phyloP scores from a whole-genome alignment of 148 eudicot genomes.

The Silene uniflora region DNA sequence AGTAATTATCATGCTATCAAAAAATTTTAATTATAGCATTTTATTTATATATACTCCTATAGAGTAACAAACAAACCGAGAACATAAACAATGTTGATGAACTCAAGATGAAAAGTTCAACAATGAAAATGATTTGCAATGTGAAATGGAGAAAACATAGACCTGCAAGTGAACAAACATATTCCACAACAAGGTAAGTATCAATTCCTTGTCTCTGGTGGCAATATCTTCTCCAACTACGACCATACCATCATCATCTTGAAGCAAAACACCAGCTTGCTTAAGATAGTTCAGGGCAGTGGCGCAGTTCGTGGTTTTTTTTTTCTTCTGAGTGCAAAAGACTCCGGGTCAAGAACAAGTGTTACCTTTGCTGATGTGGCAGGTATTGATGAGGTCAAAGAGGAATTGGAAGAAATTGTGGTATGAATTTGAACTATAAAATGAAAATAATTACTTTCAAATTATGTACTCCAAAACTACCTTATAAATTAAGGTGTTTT shows the following conservation, averaged over 20 bases:
- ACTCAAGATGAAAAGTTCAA: not conserved
- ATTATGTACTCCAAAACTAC: no score
- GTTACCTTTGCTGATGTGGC: no score
- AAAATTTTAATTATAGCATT: not conserved
- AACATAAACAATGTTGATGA: not conserved
- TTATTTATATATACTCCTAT: not conserved
- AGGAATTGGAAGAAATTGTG: no score
- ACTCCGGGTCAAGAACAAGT: no score
- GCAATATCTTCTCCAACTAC: slow-evolving; percentile 68
- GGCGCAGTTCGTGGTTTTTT: slow-evolving; percentile 59
- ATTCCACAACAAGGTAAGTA: slow-evolving; percentile 84
- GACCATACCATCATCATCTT: slow-evolving; percentile 69
- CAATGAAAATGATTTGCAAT: not conserved
- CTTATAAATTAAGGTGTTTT: no score
- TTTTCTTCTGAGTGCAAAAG: slow-evolving; percentile 72
- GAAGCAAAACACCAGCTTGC: slow-evolving; percentile 57
- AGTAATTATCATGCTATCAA: not conserved
- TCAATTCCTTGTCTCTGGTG: slow-evolving; percentile 80
- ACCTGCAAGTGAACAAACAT: slow-evolving; percentile 93
- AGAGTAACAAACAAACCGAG: not conserved
- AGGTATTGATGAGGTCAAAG: no score
- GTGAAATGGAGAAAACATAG: slow-evolving; percentile 15
- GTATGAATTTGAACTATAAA: no score
- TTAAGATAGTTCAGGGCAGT: slow-evolving; percentile 67
- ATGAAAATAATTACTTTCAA: no score